Evolutionary conservation across 2,329 filamentous ascomycete species (phyloP).

Genomic region (Diplocarpon rosae): DNA sequence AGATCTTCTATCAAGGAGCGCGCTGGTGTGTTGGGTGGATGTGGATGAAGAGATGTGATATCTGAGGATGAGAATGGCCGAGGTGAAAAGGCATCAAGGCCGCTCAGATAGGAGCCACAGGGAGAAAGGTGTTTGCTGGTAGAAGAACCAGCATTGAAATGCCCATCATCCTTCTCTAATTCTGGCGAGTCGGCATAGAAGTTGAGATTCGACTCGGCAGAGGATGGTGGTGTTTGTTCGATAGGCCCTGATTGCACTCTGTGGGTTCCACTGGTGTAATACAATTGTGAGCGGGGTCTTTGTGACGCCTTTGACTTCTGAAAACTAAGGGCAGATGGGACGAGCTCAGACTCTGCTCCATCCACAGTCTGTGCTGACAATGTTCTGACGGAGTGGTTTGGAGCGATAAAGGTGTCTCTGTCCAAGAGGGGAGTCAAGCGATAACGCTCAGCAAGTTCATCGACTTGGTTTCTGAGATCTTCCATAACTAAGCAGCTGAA

Average conservation of each 20-base stretch:
- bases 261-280: not conserved
- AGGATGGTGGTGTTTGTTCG: slow-evolving; percentile 6
- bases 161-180: not conserved
- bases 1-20: not conserved
- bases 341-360: not conserved
- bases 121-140: slow-evolving; percentile 21
- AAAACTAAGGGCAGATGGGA: slow-evolving; percentile 2
- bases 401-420: slow-evolving; percentile 6
- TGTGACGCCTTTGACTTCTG: slow-evolving; percentile 3
- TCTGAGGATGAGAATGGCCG: slow-evolving; percentile 15
- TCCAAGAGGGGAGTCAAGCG: slow-evolving; percentile 7
- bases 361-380: not conserved
- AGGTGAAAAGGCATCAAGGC: not conserved
- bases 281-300: not conserved
- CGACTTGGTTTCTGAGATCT: slow-evolving; percentile 10
- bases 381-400: not conserved
- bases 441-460: slow-evolving; percentile 4
- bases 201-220: slow-evolving; percentile 3
- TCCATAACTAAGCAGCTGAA: slow-evolving; percentile 15
- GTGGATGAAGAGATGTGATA: slow-evolving; percentile 12
- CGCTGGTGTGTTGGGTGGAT: slow-evolving; percentile 8
- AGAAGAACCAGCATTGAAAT: too few species aligned
- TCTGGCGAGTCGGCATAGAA: not conserved
- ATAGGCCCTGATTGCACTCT: not conserved
- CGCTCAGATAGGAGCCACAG: not conserved